Evolutionary conservation across 495 filamentous ascomycete genomes (phyloP).

Genomic region (Astrothelium subdiscretum): DNA sequence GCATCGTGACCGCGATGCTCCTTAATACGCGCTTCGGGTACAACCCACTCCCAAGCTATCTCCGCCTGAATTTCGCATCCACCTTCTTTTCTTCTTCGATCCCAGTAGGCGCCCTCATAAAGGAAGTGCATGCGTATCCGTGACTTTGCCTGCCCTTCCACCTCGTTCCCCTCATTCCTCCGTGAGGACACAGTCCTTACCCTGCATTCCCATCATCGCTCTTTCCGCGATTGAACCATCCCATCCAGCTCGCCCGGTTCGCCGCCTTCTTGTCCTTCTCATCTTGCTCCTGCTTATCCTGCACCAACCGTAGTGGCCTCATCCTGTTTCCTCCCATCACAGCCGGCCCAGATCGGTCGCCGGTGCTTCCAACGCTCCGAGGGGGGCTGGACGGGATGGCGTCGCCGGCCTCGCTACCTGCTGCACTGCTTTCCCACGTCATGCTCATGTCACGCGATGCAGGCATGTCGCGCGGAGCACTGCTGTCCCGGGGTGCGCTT

Average conservation of each 20-base stretch:
- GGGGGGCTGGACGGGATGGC: slow-evolving; percentile 12
- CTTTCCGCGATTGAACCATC: slow-evolving; percentile 36
- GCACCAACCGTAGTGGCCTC: slow-evolving; percentile 76
- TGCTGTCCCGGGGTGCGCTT: background rate
- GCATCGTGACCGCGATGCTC: too few species aligned
- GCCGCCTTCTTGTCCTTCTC: slow-evolving; percentile 42
- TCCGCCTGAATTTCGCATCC: too few species aligned
- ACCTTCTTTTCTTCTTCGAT: too few species aligned
- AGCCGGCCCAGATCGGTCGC: slow-evolving; percentile 20
- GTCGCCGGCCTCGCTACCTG: background rate
- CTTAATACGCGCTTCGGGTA: too few species aligned
- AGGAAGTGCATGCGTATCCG: too few species aligned
- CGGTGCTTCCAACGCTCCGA: slow-evolving; percentile 10
- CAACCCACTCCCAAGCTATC: too few species aligned
- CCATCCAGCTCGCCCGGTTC: slow-evolving; percentile 51
- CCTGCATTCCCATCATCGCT: background rate
- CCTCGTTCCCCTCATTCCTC: too few species aligned
- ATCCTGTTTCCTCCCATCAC: slow-evolving; percentile 67
- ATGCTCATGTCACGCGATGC: slow-evolving; percentile 4
- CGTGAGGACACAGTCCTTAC: too few species aligned
- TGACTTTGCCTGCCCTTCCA: too few species aligned
- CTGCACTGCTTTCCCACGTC: background rate
- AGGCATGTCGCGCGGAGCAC: slow-evolving; percentile 13
- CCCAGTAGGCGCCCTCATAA: too few species aligned
- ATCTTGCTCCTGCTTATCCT: slow-evolving; percentile 46